Percentiles rank a stretch among this genome's conserved stretches.
phyloP scores from a whole-genome alignment of 2,329 filamentous ascomycete species.

The Neoscytalidium dimidiatum region DNA sequence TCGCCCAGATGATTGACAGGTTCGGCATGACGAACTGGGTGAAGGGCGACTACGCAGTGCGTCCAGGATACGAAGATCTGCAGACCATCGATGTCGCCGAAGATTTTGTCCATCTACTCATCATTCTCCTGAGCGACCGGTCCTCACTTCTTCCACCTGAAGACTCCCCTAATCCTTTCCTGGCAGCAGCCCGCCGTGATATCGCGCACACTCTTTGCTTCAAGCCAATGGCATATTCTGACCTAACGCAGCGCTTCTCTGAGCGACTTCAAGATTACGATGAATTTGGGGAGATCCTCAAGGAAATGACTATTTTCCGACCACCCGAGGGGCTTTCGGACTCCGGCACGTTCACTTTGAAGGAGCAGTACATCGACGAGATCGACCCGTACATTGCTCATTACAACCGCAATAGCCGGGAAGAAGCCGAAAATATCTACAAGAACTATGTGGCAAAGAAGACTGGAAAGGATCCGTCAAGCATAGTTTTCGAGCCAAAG shows the following conservation, averaged over 20 bases:
- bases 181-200: constrained; percentile 78
- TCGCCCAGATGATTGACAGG: constrained; percentile 87
- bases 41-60: constrained; percentile 73
- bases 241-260: constrained; percentile 80
- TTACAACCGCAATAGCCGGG: constrained; percentile 94
- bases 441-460: constrained; percentile 85
- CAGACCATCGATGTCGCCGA: constrained; percentile 93
- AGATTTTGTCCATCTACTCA: constrained; percentile 91
- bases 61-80: constrained; percentile 74
- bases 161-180: constrained; percentile 64
- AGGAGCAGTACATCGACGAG: constrained; percentile 79
- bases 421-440: constrained; percentile 90
- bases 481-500: constrained; percentile 90
- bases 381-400: constrained; percentile 96
- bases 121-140: constrained; percentile 86
- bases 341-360: constrained; percentile 90
- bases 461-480: constrained; percentile 75
- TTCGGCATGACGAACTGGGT: constrained; percentile 90
- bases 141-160: constrained; percentile 73
- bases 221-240: constrained; percentile 92
- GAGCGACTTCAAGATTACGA: constrained; percentile 90
- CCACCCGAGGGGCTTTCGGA: constrained; percentile 89
- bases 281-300: constrained; percentile 79
- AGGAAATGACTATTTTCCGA: constrained; percentile 86
- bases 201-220: constrained; percentile 94